A percentile compares a stretch with the other conserved stretches of the same genome.
phyloP scores from a whole-genome alignment of 805 yeast genomes.

The Saturnispora gosingensis region DNA sequence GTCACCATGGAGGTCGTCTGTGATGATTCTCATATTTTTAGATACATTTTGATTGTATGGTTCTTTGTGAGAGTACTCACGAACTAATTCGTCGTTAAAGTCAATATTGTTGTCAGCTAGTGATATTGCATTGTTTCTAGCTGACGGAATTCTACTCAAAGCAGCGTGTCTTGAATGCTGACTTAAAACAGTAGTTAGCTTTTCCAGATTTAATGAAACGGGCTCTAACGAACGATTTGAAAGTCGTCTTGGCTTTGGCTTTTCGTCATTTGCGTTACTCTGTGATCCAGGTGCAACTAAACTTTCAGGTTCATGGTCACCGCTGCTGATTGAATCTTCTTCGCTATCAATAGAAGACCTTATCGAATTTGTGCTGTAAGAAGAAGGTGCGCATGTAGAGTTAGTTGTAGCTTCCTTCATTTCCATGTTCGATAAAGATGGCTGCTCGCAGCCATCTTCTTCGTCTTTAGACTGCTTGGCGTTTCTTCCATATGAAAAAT shows the following conservation, averaged over 20 bases:
- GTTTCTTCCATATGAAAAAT: slow-evolving; percentile 31
- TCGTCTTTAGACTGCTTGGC: not conserved
- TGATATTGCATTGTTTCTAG: slow-evolving; percentile 15
- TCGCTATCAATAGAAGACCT: slow-evolving; percentile 4
- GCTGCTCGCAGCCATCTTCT: not conserved
- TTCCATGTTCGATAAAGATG: not conserved
- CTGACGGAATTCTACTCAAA: slow-evolving; percentile 25
- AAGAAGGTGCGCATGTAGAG: not conserved
- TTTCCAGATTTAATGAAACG: slow-evolving; percentile 2
- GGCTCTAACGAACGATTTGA: slow-evolving; percentile 3
- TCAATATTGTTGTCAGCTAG: slow-evolving; percentile 11
- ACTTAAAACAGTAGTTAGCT: not conserved
- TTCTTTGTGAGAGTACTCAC: slow-evolving; percentile 29
- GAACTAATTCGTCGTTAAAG: slow-evolving; percentile 23
- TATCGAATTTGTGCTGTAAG: not conserved
- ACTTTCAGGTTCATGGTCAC: not conserved
- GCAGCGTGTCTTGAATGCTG: slow-evolving; percentile 7
- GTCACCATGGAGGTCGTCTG: slow-evolving; percentile 21
- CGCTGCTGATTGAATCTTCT: not conserved
- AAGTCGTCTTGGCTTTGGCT: not conserved
- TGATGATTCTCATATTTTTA: slow-evolving; percentile 24
- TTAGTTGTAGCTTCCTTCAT: not conserved
- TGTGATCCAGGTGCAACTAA: not conserved
- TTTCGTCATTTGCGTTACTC: not conserved
- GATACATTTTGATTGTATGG: slow-evolving; percentile 25